Evolutionary conservation across 768 basidiomycete genomes (phyloP).

Genomic region (Omphalotus guepiniiformis): DNA sequence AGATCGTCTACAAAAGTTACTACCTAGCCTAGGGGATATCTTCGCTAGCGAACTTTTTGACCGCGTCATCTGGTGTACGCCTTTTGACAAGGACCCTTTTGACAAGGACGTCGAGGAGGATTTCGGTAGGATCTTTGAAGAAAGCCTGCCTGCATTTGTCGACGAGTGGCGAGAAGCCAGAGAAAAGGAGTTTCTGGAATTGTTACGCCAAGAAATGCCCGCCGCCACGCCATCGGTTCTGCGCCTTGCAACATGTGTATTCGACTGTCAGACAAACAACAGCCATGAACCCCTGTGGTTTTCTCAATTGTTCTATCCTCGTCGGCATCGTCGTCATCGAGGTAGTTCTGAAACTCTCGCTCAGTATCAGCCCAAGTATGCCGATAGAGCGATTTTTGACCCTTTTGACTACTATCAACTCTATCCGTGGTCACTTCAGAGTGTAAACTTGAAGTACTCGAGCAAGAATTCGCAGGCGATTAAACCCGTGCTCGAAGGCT

Average conservation of each 20-base stretch:
- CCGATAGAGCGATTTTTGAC: too few relatives aligned
- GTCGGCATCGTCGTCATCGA: too few relatives aligned
- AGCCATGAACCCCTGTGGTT: background rate
- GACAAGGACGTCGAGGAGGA: background rate
- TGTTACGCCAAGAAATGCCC: background rate
- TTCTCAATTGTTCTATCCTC: constrained; percentile 2
- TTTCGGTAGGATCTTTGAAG: background rate
- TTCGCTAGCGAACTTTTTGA: background rate
- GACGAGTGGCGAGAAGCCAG: background rate
- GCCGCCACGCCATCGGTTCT: background rate
- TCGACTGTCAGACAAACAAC: background rate
- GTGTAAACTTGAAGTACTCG: background rate
- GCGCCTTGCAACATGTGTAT: background rate
- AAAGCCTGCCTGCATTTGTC: background rate
- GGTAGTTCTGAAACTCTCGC: too few relatives aligned
- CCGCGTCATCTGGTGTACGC: background rate
- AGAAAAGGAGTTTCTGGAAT: background rate
- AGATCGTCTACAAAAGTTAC: background rate
- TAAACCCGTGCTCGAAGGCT: background rate
- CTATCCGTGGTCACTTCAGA: background rate
- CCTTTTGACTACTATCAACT: background rate
- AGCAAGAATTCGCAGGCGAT: background rate
- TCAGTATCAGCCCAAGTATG: background rate
- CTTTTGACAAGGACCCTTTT: background rate
- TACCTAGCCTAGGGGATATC: background rate